Conservation (phyloP, 495 filamentous ascomycete species). For the Clavariopsis aquatica region DNA sequence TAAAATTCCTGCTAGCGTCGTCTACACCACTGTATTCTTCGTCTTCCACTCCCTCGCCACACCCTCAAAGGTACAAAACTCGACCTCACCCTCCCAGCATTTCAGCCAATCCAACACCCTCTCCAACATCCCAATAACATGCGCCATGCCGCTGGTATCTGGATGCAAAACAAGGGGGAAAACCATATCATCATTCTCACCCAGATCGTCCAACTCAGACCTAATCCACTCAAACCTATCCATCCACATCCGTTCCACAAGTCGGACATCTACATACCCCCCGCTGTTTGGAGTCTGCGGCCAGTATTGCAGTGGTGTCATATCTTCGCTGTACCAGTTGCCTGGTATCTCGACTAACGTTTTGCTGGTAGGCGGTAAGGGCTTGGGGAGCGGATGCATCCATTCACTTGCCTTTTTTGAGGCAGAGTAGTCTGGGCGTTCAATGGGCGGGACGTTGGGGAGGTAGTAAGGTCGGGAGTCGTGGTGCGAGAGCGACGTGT, state of each 20-base stretch:
- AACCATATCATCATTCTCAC: slow-evolving; percentile 42
- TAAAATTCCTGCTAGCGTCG: too few relatives aligned
- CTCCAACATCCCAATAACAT: slow-evolving; percentile 63
- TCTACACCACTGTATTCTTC: slow-evolving; percentile 12
- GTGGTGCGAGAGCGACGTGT: slow-evolving; percentile 57
- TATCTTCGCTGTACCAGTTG: slow-evolving; percentile 61
- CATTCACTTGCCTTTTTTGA: slow-evolving; percentile 50
- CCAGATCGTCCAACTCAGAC: slow-evolving; percentile 40
- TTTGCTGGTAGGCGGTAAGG: slow-evolving; percentile 39
- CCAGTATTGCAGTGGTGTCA: slow-evolving; percentile 58
- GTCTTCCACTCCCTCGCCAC: slow-evolving; percentile 49
- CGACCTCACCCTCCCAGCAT: slow-evolving; percentile 52
- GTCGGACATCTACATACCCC: slow-evolving; percentile 55
- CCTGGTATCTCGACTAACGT: slow-evolving; percentile 56
- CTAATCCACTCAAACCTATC: slow-evolving; percentile 51
- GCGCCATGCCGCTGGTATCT: slow-evolving; percentile 63
- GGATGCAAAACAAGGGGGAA: slow-evolving; percentile 60
- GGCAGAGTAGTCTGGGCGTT: slow-evolving; percentile 54
- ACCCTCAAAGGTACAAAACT: slow-evolving; percentile 49
- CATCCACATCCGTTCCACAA: slow-evolving; percentile 58
- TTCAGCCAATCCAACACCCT: slow-evolving; percentile 57
- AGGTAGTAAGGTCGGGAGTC: slow-evolving; percentile 58
- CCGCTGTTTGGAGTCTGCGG: slow-evolving; percentile 54
- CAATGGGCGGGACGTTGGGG: slow-evolving; percentile 51
- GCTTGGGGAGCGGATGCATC: slow-evolving; percentile 57